phyloP scores from a whole-genome alignment of 2,329 filamentous ascomycete species.

The Trichoderma oligosporum region DNA sequence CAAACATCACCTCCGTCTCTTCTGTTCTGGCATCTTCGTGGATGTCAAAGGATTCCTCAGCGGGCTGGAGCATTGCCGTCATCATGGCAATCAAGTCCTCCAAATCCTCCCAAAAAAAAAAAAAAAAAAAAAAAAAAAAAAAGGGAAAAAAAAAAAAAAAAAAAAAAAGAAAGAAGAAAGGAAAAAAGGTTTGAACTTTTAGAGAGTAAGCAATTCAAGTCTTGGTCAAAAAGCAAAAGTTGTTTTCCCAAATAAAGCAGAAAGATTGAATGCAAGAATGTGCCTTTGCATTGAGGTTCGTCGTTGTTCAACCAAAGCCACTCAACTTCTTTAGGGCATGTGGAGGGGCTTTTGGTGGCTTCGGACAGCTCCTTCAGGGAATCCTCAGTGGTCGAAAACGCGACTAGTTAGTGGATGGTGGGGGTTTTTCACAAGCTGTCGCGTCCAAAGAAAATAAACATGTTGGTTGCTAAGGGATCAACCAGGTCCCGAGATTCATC shows the following conservation, averaged over 20 bases:
- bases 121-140: neutral
- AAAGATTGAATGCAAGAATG: neutral
- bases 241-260: neutral
- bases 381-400: constrained; percentile 16
- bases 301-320: neutral
- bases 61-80: constrained; percentile 24
- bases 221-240: neutral
- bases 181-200: neutral
- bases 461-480: constrained; percentile 28
- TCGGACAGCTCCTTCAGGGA: constrained; percentile 7
- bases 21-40: constrained; percentile 50
- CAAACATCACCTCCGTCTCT: constrained; percentile 48
- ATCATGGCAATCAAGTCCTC: constrained; percentile 8
- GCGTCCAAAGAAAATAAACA: constrained; percentile 23
- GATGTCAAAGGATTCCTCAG: constrained; percentile 43
- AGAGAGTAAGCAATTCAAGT: neutral
- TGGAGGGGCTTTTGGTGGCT: constrained; percentile 15
- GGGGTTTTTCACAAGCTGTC: constrained; percentile 9
- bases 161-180: no score
- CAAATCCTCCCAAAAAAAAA: neutral
- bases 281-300: neutral
- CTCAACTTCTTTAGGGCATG: constrained; percentile 8
- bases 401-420: constrained; percentile 5
- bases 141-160: no score
- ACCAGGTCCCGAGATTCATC: constrained; percentile 15